Evolutionary conservation across 805 yeast species (phyloP).

Genomic region (Maudiozyma barnettii): DNA sequence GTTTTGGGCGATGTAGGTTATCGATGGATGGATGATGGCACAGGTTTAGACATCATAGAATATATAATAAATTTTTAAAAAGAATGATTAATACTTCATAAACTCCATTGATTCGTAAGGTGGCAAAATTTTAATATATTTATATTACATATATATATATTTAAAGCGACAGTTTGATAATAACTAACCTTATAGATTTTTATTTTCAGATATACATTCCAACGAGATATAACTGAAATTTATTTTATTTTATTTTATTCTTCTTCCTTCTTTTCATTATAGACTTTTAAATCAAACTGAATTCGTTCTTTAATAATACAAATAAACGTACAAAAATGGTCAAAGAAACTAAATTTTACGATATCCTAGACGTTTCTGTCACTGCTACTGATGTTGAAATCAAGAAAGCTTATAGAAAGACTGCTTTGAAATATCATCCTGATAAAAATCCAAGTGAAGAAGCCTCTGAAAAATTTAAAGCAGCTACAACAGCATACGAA

Average conservation of each 20-base stretch:
- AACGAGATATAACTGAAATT: background rate
- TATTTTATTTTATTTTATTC: background rate
- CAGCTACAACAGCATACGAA: conserved; percentile 80
- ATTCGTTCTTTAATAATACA: background rate
- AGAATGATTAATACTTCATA: no score
- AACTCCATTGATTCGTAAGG: no score
- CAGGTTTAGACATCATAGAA: no score
- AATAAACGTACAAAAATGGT: conserved; percentile 44
- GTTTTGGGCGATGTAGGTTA: no score
- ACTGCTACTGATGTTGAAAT: conserved; percentile 61
- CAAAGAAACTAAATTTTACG: conserved; percentile 71
- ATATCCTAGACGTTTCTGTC: conserved; percentile 60
- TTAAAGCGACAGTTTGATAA: no score
- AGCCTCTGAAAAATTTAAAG: conserved; percentile 93
- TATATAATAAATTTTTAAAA: no score
- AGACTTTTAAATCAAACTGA: background rate
- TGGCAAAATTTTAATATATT: no score
- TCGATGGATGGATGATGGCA: no score
- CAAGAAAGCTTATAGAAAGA: conserved; percentile 74
- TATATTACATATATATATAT: no score
- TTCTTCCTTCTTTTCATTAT: background rate
- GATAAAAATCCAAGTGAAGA: conserved; percentile 73
- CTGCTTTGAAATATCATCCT: conserved; percentile 75
- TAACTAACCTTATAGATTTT: no score
- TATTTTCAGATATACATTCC: background rate